Evolutionary conservation across 495 filamentous ascomycete species (phyloP), one percentile per base, ranked within the genome.

Genomic region (Podospora appendiculata): DNA sequence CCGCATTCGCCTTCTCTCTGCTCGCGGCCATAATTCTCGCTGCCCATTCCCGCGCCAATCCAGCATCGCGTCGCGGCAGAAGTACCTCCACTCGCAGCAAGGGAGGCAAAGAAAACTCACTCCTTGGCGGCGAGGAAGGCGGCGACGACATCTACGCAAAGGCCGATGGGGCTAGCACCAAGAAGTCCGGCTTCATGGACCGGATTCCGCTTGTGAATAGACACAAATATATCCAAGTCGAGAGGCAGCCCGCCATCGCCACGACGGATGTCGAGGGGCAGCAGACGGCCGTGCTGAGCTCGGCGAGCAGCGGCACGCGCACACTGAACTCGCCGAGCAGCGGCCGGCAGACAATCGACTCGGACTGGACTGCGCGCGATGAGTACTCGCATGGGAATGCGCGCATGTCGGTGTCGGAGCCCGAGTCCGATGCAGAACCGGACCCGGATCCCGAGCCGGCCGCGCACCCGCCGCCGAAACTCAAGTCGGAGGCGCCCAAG

Each of bases 201-300:
- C 25, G 32, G 11, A 6, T 45, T 4, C 10, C 18, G 25, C 10
- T 13, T 4, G 59, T 56, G 52, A 45, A 49, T 9, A 58, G 53
- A 4, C 68, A 68, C 51, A 65, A 62, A 45, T 73, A 73, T 38
- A 59, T 61, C 10, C 63, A 65, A 52, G 48, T 71, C 44, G 67
- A 70, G 41, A 58, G 59, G 43, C 64, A 68, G 36, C 56, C 42
- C 16, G 49, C 51, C 13, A 41, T 60, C 13, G 32, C 49, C 13
- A 49, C 51, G 36, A 34, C 33, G 19, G 41, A 47, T 41, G 41
- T 49, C 17, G 14, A 25, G n/a, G 41, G 39, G 13, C 56, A 44
- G 35, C 45, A 40, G 39, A 34, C 18, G 48, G 18, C 39, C 10
- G 42, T 44, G 19, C 6, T 45, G 32, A 41, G 35, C 32, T 16